Percentiles rank a stretch among this genome's conserved stretches.
These are phyloP conservation scores for Clavaria fumosa DNA, from an alignment of 768 basidiomycete genomes.

Conservation along the genomic window DNA sequence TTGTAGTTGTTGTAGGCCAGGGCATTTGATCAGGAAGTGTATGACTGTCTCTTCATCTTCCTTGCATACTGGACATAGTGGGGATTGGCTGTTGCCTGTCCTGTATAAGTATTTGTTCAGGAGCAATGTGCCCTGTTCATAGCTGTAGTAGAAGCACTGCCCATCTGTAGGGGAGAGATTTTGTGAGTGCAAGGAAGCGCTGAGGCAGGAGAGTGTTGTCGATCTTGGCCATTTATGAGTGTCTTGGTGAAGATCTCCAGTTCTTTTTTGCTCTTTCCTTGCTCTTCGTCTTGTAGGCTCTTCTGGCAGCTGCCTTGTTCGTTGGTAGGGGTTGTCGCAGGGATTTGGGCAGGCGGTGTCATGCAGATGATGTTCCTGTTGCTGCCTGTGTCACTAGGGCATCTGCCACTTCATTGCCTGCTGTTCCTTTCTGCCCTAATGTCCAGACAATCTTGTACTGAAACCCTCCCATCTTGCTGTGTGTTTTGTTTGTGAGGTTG, in stretches of 20 bases:
- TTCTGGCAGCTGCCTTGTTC: constrained; percentile 9
- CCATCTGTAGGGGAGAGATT: neutral
- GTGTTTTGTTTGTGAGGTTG: neutral
- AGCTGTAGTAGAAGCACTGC: constrained; percentile 19
- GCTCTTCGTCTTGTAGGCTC: constrained; percentile 10
- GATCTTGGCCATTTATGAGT: neutral
- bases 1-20: constrained; percentile 9
- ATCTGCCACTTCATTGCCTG: constrained; percentile 12
- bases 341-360: neutral
- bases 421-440: constrained; percentile 13
- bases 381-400: constrained; percentile 13
- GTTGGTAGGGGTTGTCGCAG: constrained; percentile 6
- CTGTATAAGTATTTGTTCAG: constrained; percentile 18
- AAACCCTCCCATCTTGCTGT: neutral
- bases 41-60: constrained; percentile 14
- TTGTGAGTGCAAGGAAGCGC: constrained; percentile 3
- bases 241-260: constrained; percentile 1
- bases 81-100: constrained; percentile 13
- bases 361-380: constrained; percentile 2
- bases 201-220: neutral
- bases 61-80: constrained; percentile 16
- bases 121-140: constrained; percentile 17
- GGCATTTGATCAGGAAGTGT: constrained; percentile 19
- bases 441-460: constrained; percentile 13
- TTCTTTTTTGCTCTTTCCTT: constrained; percentile 7